Evolutionary conservation across 179 eudicot genomes (phyloP), one percentile per base, ranked within the genome.

Genomic region (Vitellaria paradoxa): DNA sequence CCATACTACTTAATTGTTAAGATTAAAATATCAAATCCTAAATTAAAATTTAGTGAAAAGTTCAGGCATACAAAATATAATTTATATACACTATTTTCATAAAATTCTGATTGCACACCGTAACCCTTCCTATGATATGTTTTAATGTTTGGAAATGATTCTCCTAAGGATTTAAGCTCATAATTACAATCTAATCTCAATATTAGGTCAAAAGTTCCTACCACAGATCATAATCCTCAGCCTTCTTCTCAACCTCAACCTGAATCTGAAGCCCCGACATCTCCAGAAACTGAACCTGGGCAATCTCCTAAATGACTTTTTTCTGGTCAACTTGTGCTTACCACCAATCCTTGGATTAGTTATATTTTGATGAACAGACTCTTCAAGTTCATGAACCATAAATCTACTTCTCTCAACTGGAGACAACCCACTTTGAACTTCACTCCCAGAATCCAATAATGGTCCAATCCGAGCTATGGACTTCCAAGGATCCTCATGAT

Each of bases 401-500:
- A 40, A 66, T 46, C 61, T 67, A 15, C 56, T 49, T 17, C 62
- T 70, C 15, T 68, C 52, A 71, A 23, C 46, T 26, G 56, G 49
- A 30, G 1, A 30, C 37, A 30, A 30, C 30, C 49, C 65, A 63
- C 63, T 67, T 3, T 12, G 26, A 47, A 46, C 7, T 7, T 53
- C 42, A 4, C 20, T 72, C 72, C 77, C 56, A 42, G 74, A 65
- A 14, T 42, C 71, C 18, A 57, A 18, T 23, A 6, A 52, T 5
- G 20, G 40, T 52, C 65, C 65, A 53, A 17, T 50, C 30, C 75
- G 42, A 20, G 26, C 52, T 0, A 71, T 53, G 5, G 63, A 75
- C 42, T 68, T 42, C 88, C 88, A 82, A 37, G 88, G 85, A 82
- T 81, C 88, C 62, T 80, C 81, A 30, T 30, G 37, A 69, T 79